Evolutionary conservation across 2,329 filamentous ascomycete genomes (phyloP), one percentile per base, ranked within the genome.

Genomic region (Cercospora berteroae): DNA sequence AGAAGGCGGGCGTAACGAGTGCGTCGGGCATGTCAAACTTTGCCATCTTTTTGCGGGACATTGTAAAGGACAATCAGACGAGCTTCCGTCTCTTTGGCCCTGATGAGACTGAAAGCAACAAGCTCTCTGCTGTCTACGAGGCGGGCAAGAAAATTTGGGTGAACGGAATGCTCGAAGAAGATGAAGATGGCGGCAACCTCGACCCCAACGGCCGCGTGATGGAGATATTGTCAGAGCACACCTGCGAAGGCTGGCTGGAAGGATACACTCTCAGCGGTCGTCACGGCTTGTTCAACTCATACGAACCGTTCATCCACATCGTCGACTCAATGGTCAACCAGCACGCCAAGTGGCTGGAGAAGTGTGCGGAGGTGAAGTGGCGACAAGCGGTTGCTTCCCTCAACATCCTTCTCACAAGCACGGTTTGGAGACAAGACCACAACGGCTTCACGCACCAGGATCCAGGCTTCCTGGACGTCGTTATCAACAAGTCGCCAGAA

Each of bases 301-400:
- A 94, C 80, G 91, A 94, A 78, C 90, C 90, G 0, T 94, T 94
- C 76, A 91, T 93, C 67, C 90, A 93, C 75, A 87, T 94, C 74
- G 92, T 94, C 73, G 90, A 93, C 78, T 92, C 89, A 1, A 94
- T 94, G 90, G 90, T 94, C 68, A 93, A 92, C 77, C 90, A 92
- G 81, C 90, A 94, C 80, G 92, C 90, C 82, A 94, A 94, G 79
- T 93, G 90, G 90, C 85, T 93, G 60, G 90, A 94, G 78, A 94
- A 93, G 81, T 91, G 88, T 71, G 82, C 88, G n/a, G 90, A 93
- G 75, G 88, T 93, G 20, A 87, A 90, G 74, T 94, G 91, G 91
- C 87, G 91, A 61, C 86, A 83, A 73, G 89, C 89, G 77, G 82
- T 93, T 10, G 85, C 90, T 8, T 93, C 90, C 0, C 86, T 94